Conservation (phyloP, 352 stramenopile genomes). For the Thraustochytrium sp. region DNA sequence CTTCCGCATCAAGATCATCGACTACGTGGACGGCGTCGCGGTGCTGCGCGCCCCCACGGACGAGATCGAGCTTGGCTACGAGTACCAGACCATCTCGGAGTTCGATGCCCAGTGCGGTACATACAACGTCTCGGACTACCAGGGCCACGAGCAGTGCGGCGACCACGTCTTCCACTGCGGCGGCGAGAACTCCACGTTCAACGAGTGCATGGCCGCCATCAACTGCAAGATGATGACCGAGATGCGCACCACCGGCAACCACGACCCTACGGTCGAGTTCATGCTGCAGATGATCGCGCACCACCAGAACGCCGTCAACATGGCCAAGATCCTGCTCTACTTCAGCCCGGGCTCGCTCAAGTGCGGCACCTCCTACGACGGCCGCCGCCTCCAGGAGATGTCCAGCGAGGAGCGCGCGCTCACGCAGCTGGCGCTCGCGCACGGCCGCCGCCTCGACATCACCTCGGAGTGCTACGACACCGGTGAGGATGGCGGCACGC, state of each 20-base stretch:
- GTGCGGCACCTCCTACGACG: conserved; percentile 28
- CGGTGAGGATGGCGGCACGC: conserved; percentile 48
- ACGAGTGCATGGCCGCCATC: conserved; percentile 62
- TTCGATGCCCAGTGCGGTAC: conserved; percentile 51
- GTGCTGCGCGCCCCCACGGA: conserved; percentile 44
- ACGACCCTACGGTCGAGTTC: conserved; percentile 55
- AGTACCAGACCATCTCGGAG: conserved; percentile 46
- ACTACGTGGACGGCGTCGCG: conserved; percentile 48
- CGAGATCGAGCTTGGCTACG: conserved; percentile 51
- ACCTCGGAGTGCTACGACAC: conserved; percentile 49
- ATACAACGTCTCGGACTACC: background rate
- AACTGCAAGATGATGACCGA: conserved; percentile 65
- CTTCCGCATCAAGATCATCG: conserved; percentile 57
- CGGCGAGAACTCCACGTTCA: conserved; percentile 49
- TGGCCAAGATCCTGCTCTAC: conserved; percentile 61
- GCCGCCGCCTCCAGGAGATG: background rate
- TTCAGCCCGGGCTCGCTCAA: conserved; percentile 40
- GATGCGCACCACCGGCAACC: conserved; percentile 52
- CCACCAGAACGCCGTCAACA: conserved; percentile 73
- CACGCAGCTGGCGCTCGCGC: background rate
- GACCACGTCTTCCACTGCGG: conserved; percentile 48
- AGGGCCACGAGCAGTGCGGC: conserved; percentile 35
- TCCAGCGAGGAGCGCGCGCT: background rate
- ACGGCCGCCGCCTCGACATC: conserved; percentile 30
- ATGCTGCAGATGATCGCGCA: conserved; percentile 72